These are phyloP conservation scores for Naganishia randhawae DNA, from an alignment of 768 basidiomycete genomes.

Conservation along the genomic window DNA sequence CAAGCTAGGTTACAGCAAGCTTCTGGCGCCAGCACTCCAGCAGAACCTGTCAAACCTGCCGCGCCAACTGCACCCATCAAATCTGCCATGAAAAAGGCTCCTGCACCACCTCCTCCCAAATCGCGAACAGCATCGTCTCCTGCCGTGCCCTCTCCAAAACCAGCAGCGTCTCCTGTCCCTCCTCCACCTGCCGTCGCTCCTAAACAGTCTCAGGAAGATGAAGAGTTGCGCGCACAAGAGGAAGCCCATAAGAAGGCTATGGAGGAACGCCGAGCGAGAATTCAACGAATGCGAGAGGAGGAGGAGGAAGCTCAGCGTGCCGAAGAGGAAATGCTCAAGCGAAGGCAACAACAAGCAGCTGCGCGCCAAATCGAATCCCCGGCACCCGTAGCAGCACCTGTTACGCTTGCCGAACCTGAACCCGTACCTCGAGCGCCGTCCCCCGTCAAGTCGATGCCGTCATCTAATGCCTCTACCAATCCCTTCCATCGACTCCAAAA, in stretches of 20 bases:
- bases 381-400: conserved; percentile 28
- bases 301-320: conserved; percentile 66
- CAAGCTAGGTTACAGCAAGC: conserved; percentile 68
- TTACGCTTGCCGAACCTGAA: conserved; percentile 25
- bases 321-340: conserved; percentile 51
- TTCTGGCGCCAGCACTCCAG: conserved; percentile 23
- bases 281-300: conserved; percentile 60
- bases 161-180: conserved; percentile 44
- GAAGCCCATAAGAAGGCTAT: conserved; percentile 67
- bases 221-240: conserved; percentile 64
- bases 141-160: conserved; percentile 50
- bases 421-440: conserved; percentile 44
- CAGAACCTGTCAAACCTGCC: conserved; percentile 50
- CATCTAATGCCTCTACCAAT: conserved; percentile 37
- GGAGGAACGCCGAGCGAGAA: conserved; percentile 62
- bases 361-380: conserved; percentile 37
- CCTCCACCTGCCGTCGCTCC: conserved; percentile 50
- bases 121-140: conserved; percentile 40
- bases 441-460: conserved; percentile 49
- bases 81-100: conserved; percentile 52
- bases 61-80: conserved; percentile 53
- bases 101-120: conserved; percentile 52
- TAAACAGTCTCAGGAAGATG: conserved; percentile 62
- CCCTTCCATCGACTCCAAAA: conserved; percentile 43
- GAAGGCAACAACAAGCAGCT: conserved; percentile 30